Percentiles rank a stretch among this genome's conserved stretches.
Conservation (phyloP, 441 rosid genomes). For the Erysimum cheiri region DNA sequence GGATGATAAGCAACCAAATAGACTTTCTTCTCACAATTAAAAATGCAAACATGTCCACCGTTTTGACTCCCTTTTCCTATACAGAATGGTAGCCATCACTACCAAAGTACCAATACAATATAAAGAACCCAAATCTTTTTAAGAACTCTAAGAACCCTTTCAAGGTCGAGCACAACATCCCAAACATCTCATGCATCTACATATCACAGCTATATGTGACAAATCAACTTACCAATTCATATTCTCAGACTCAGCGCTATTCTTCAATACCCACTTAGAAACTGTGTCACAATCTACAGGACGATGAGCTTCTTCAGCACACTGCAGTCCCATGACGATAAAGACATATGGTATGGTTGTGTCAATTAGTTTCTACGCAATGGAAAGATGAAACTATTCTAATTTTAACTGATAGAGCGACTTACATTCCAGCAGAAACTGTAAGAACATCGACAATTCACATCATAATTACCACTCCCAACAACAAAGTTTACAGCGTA, state of each 20-base stretch:
- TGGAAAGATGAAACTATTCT: background rate
- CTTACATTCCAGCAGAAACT: conserved; percentile 87
- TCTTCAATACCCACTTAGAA: conserved; percentile 76
- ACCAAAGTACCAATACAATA: background rate
- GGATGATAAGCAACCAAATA: conserved; percentile 10
- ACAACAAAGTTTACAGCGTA: conserved; percentile 69
- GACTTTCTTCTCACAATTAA: conserved; percentile 9
- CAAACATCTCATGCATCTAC: conserved; percentile 22
- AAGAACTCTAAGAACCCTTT: background rate
- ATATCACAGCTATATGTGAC: conserved; percentile 6
- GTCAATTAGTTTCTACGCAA: conserved; percentile 15
- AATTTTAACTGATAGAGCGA: conserved; percentile 3
- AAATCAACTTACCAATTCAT: conserved; percentile 67
- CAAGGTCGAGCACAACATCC: background rate
- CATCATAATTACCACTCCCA: conserved; percentile 73
- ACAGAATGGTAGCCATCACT: conserved; percentile 20
- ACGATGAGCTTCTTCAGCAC: conserved; percentile 88
- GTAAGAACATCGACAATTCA: conserved; percentile 63
- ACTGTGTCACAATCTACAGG: conserved; percentile 83
- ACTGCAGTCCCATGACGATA: conserved; percentile 47
- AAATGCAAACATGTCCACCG: background rate
- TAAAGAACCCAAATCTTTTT: background rate
- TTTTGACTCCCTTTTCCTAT: background rate
- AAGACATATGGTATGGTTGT: conserved; percentile 9
- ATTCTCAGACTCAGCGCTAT: conserved; percentile 80